A percentile compares a stretch with the other conserved stretches of the same genome.
Conservation (phyloP, 1,284 basidiomycete species). For the Clitocybe nebularis region DNA sequence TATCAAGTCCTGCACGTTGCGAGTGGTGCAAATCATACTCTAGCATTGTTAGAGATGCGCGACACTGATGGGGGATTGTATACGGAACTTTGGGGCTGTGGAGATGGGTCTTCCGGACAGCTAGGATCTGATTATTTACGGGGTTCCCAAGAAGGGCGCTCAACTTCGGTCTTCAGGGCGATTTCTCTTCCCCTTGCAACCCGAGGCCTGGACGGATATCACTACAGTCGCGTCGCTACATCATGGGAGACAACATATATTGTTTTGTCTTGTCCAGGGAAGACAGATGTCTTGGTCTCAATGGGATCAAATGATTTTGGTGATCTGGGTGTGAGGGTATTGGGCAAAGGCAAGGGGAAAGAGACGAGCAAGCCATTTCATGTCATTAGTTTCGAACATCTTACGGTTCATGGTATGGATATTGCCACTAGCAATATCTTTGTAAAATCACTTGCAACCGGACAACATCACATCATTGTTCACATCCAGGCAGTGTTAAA, state of each 20-base stretch:
- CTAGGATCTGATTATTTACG: conserved; percentile 40
- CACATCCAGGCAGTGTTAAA: conserved; percentile 31
- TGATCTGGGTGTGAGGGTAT: conserved; percentile 57
- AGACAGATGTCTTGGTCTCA: conserved; percentile 64
- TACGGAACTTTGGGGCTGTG: conserved; percentile 62
- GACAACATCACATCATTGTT: conserved; percentile 69
- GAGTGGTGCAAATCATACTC: conserved; percentile 64
- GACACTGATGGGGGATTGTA: conserved; percentile 11
- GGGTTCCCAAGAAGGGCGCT: conserved; percentile 15
- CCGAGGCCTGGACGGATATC: conserved; percentile 31
- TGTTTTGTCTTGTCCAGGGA: conserved; percentile 39
- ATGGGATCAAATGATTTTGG: conserved; percentile 84
- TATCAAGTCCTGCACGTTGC: conserved; percentile 40
- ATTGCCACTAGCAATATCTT: conserved; percentile 16
- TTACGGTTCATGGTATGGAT: conserved; percentile 24
- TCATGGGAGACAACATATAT: conserved; percentile 85
- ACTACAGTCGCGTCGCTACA: conserved; percentile 47
- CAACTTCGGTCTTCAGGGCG: conserved; percentile 40
- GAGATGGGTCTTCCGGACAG: conserved; percentile 61
- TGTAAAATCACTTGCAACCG: conserved; percentile 49
- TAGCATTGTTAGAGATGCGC: conserved; percentile 42
- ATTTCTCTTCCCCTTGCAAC: conserved; percentile 37
- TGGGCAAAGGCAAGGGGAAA: conserved; percentile 13
- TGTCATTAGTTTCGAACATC: conserved; percentile 40
- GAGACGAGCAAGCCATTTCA: conserved; percentile 26